Base-by-base conservation (phyloP, 208 protist genomes). In the Wallacemonas sp. region DNA sequence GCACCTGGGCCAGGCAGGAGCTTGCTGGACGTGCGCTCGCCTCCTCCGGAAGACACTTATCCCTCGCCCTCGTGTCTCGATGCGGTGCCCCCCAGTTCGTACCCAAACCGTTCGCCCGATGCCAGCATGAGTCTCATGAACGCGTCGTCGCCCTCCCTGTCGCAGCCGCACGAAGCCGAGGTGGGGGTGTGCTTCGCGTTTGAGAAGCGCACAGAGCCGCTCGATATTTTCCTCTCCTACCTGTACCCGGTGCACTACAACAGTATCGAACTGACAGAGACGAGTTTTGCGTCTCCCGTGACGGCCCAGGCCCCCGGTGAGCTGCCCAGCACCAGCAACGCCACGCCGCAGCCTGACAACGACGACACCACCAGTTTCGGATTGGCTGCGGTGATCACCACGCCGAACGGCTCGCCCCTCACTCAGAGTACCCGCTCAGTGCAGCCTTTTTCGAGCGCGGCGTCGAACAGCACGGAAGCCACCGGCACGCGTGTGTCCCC, bases 211-310 rank as follows among this genome's bases (percentile, higher is more conserved):
- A 76, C 56, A 33, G 82, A 90, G 65, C 77, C 89, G 24, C 86
- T 92, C 49, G 86, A 93, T 49, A 73, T 94, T 19, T 95, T 96
- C 53, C 80, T 96, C n/a, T 90, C 88, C 19, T 96, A 96, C 69
- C 67, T 94, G 2, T 92, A 79, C 59, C 91, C 91, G 2, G 80
- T 95, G 34, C 91, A 96, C 72, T 96, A 95, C 84, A 94, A 96
- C 67, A 77, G 86, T 6, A 55, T 96, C 34, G 44, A 41, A 28
- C 28, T 63, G 41, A 53, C 46, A 33, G 47, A 49, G 21, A 68
- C 24, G 21, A 34, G 54, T n/a, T 45, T 30, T 22, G 49, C 55
- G 54, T 54, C 44, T 3, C 49, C 24, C 31, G 41, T 14, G 14
- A 24, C 44, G 1, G 51, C 28, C 6, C 0, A 3, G 24, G 51